Evolutionary conservation across 495 filamentous ascomycete species (phyloP).

Genomic region (Staphylotrichum tortipilum): DNA sequence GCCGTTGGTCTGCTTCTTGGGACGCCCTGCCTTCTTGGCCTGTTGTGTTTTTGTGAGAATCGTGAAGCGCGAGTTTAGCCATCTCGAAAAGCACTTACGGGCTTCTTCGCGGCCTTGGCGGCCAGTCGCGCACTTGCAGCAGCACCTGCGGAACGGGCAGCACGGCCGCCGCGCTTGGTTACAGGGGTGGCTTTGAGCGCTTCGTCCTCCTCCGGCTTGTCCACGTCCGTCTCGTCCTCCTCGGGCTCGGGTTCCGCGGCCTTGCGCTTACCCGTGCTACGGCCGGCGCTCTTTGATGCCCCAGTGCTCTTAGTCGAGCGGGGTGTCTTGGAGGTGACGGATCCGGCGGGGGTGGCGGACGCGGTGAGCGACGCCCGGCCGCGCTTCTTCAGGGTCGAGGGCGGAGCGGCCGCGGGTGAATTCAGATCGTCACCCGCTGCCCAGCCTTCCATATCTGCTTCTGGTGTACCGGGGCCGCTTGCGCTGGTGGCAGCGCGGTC

Average conservation of each 20-base stretch:
- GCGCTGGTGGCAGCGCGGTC: slow-evolving; percentile 2
- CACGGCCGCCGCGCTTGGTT: slow-evolving; percentile 18
- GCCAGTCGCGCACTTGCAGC: slow-evolving; percentile 21
- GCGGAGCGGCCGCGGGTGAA: background rate
- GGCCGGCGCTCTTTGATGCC: slow-evolving; percentile 10
- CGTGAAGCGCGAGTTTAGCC: no score
- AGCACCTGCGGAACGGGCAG: slow-evolving; percentile 9
- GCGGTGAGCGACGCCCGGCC: slow-evolving; percentile 13
- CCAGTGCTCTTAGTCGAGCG: slow-evolving; percentile 14
- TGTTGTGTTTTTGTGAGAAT: no score
- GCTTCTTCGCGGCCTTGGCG: slow-evolving; percentile 18
- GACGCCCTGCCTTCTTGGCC: slow-evolving; percentile 14
- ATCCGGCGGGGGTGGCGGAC: slow-evolving; percentile 10
- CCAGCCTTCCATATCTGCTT: slow-evolving; percentile 1
- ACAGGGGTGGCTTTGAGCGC: slow-evolving; percentile 4
- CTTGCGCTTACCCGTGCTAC: slow-evolving; percentile 20
- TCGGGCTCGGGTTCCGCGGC: slow-evolving; percentile 8
- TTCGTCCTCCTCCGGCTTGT: background rate
- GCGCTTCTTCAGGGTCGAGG: slow-evolving; percentile 13
- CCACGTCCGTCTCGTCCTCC: background rate
- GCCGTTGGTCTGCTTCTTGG: slow-evolving; percentile 11
- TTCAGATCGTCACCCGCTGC: no score
- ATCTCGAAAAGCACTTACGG: no score
- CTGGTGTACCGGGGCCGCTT: background rate
- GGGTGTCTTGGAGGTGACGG: slow-evolving; percentile 8